phyloP scores from a whole-genome alignment of 441 rosid genomes.

The Populus hybrid region DNA sequence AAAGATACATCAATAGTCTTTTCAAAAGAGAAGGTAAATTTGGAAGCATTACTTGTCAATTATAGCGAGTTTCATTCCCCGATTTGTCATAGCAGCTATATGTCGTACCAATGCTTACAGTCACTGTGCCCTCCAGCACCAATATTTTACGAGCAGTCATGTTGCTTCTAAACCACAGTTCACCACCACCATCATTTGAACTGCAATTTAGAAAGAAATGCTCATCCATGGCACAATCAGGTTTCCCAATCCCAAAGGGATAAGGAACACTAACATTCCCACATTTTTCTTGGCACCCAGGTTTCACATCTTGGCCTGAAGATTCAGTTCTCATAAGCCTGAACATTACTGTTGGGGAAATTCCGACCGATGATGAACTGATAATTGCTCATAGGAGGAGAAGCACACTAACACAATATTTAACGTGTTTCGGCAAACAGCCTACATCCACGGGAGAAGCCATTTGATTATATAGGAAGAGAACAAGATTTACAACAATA shows the following conservation, averaged over 20 bases:
- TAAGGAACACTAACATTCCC: background rate
- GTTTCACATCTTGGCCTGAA: background rate
- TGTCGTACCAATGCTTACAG: background rate
- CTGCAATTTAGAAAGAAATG: background rate
- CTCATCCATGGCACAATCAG: background rate
- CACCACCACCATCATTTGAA: background rate
- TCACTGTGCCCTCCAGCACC: background rate
- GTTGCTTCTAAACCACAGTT: background rate
- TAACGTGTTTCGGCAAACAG: too few relatives aligned
- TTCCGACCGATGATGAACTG: too few relatives aligned
- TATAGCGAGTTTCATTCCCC: background rate
- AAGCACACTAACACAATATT: too few relatives aligned
- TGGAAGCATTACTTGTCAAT: too few relatives aligned
- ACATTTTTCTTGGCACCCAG: background rate
- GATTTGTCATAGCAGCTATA: background rate
- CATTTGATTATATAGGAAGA: too few relatives aligned
- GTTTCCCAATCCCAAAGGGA: background rate
- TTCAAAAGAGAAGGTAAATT: background rate
- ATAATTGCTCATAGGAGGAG: too few relatives aligned
- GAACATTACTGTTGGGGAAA: too few relatives aligned
- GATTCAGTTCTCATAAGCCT: background rate
- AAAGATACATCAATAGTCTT: background rate
- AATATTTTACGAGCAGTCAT: background rate
- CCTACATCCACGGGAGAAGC: too few relatives aligned
- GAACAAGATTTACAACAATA: too few relatives aligned